Evolutionary conservation across 495 filamentous ascomycete species (phyloP), one percentile per base, ranked within the genome.

Genomic region (Halenospora varia): DNA sequence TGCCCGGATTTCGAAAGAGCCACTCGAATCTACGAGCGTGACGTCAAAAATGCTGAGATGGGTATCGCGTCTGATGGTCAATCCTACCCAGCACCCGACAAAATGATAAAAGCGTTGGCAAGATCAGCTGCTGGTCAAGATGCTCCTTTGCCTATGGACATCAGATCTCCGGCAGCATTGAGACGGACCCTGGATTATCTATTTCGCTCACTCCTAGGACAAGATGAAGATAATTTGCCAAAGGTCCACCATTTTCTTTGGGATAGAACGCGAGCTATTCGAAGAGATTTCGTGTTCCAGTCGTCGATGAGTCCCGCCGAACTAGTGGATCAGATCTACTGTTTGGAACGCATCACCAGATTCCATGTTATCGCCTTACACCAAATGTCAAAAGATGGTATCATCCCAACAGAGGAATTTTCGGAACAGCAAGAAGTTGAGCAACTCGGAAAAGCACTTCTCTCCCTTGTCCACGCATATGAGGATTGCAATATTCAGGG

Each of bases 281-380:
- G 95, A 25, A 93, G 94, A 60, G 95, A 99, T 68, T 95, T 97
- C 62, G 92, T 91, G 1, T 89, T 96, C 51, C 91, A 96, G 63
- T 85, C 89, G 62, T 84, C 84, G 29, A 73, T 80, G 66, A 74
- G 71, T 3, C 52, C 66, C 0, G 81, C 84, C 8, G 79, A 86
- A 48, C 77, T 82, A 39, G 77, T 86, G 58, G 80, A 91, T n/a
- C 75, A 81, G 26, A 83, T 96, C 0, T 85, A 87, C 39, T 95
- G 90, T 65, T 86, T 95, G 40, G 94, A 97, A 70, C 82, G 86
- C 15, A 96, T 96, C 53, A 87, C 89, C 15, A 87, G 95, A 39
- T 96, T 97, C 56, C 95, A 97, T 64, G 92, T 96, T 41, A 75
- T 91, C 2, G 86, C 90, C 3, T 77, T 96, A 11, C 95, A 99